Percentiles rank a stretch among this genome's conserved stretches.
Evolutionary conservation across 225 moss, liverwort and hornwort species (phyloP).

Genomic region (Lunularia cruciata): DNA sequence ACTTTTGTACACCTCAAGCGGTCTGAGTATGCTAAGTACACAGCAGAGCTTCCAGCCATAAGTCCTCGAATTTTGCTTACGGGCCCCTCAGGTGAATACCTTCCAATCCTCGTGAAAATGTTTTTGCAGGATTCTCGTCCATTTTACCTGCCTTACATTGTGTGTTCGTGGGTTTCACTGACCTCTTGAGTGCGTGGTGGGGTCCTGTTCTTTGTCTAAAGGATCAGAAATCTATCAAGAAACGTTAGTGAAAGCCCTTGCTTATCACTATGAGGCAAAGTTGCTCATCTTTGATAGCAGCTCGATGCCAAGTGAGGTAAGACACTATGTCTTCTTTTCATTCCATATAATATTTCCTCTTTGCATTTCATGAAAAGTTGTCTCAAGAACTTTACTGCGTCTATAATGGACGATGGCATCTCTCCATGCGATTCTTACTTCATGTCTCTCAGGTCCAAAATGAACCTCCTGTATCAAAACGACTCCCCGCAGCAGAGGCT

Average conservation of each 20-base stretch:
- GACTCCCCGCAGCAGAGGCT: slow-evolving; percentile 36
- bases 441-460: slow-evolving; percentile 25
- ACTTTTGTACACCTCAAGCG: slow-evolving; percentile 53
- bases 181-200: not conserved
- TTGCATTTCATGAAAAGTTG: no score
- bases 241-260: slow-evolving; percentile 50
- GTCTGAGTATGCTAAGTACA: slow-evolving; percentile 39
- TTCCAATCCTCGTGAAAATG: not conserved
- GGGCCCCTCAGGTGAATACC: slow-evolving; percentile 47
- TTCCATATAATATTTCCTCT: no score
- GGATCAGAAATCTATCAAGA: slow-evolving; percentile 59
- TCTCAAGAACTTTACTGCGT: no score
- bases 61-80: slow-evolving; percentile 50
- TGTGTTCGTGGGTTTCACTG: no score
- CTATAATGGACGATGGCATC: no score
- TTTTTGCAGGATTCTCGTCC: not conserved
- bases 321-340: not conserved
- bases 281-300: slow-evolving; percentile 53
- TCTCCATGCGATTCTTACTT: no score
- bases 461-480: slow-evolving; percentile 28
- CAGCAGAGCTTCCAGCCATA: slow-evolving; percentile 46
- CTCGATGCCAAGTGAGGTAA: slow-evolving; percentile 51
- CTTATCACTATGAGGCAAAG: slow-evolving; percentile 54
- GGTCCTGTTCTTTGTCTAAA: slow-evolving; percentile 24
- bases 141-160: not conserved